These are phyloP conservation scores for Mycena galopus DNA, from an alignment of 768 basidiomycete species.

Conservation along the genomic window DNA sequence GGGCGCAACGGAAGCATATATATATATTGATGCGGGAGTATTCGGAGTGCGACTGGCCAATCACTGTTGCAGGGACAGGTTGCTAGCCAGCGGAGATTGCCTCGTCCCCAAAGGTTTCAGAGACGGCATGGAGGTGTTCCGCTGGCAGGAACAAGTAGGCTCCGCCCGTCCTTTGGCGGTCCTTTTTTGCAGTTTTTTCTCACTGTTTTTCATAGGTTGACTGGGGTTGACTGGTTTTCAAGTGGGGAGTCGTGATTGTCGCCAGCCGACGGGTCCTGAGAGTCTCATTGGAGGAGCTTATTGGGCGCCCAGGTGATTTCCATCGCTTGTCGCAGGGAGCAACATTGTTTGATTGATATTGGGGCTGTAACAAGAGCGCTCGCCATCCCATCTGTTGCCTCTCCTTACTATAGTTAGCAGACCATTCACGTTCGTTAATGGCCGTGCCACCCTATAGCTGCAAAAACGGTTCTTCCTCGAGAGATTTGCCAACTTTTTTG, in stretches of 20 bases:
- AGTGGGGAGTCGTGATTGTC: conserved; percentile 19
- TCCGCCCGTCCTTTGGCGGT: neutral
- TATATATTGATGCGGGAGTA: neutral
- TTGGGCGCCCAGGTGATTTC: neutral
- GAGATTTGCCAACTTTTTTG: no score
- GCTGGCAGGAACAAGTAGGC: neutral
- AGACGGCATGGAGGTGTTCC: neutral
- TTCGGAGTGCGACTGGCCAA: neutral
- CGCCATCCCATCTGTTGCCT: neutral
- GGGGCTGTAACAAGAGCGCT: neutral
- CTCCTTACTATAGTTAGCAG: no score
- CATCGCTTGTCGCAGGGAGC: neutral
- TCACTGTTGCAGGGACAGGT: neutral
- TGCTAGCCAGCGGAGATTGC: neutral
- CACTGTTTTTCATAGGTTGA: neutral
- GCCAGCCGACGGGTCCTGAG: neutral
- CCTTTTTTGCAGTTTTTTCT: neutral
- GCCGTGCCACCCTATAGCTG: no score
- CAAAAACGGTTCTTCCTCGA: no score
- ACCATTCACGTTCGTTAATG: no score
- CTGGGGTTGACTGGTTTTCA: no score
- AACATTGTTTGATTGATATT: neutral
- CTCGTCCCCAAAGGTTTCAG: neutral
- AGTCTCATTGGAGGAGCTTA: neutral
- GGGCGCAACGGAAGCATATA: conserved; percentile 17